These are phyloP conservation scores for Trichophaea hybrida DNA, from an alignment of 2,329 filamentous ascomycete species.

Conservation along the genomic window DNA sequence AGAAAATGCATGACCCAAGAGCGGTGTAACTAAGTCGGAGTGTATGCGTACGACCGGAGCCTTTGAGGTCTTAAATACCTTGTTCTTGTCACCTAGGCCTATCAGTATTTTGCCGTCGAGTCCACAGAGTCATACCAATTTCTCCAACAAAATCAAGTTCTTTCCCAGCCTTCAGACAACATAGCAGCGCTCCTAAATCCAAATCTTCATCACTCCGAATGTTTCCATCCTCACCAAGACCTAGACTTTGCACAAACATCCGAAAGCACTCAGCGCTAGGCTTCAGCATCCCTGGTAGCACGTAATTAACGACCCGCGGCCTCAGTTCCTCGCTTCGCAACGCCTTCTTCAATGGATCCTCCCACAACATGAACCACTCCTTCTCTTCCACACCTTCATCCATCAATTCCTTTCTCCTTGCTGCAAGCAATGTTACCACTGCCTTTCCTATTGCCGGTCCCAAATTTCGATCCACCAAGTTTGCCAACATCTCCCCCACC, in stretches of 20 bases:
- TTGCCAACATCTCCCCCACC: constrained; percentile 6
- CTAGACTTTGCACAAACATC: constrained; percentile 43
- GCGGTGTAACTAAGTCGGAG: constrained; percentile 22
- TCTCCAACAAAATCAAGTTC: constrained; percentile 25
- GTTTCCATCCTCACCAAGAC: constrained; percentile 36
- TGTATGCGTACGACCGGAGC: constrained; percentile 9
- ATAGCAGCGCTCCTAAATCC: constrained; percentile 22
- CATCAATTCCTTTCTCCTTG: constrained; percentile 4
- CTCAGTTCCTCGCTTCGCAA: constrained; percentile 40
- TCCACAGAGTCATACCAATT: constrained; percentile 1
- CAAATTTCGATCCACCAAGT: constrained; percentile 19
- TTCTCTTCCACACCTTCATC: background rate
- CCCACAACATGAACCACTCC: constrained; percentile 36
- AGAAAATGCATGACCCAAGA: constrained; percentile 44
- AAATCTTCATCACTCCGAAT: constrained; percentile 28
- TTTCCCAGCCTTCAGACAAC: constrained; percentile 24
- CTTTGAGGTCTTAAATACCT: constrained; percentile 25
- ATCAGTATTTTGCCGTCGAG: background rate
- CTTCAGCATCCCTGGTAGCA: constrained; percentile 49
- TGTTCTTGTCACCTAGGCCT: background rate
- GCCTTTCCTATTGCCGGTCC: constrained; percentile 23
- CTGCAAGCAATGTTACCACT: constrained; percentile 3
- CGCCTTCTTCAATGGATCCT: constrained; percentile 42
- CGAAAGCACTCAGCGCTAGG: constrained; percentile 41
- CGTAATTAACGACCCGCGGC: constrained; percentile 50